Evolutionary conservation across 768 basidiomycete genomes (phyloP).

Genomic region (Grammothele lineata): DNA sequence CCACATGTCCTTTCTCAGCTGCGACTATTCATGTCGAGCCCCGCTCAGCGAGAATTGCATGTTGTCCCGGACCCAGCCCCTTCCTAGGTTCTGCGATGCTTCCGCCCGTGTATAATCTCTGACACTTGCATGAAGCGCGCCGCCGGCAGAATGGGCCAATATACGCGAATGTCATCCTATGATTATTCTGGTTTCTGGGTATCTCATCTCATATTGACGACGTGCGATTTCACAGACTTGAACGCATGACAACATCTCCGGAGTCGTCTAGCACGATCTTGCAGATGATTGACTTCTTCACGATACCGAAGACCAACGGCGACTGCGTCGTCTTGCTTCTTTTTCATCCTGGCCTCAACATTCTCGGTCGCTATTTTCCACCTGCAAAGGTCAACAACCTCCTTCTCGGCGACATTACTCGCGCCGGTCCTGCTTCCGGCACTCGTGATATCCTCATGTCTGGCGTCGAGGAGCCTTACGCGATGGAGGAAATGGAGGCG

Average conservation of each 20-base stretch:
- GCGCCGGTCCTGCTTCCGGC: slow-evolving; percentile 36
- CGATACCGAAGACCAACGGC: slow-evolving; percentile 59
- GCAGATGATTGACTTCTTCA: slow-evolving; percentile 60
- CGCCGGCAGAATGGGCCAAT: too few species aligned
- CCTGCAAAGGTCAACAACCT: slow-evolving; percentile 62
- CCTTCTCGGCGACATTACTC: slow-evolving; percentile 51
- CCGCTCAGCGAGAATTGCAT: not conserved
- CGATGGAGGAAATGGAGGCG: slow-evolving; percentile 50
- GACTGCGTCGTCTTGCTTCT: slow-evolving; percentile 70
- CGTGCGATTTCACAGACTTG: slow-evolving; percentile 35
- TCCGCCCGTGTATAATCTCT: too few species aligned
- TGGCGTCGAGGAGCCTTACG: slow-evolving; percentile 41
- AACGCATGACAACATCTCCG: slow-evolving; percentile 42
- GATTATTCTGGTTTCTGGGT: too few species aligned
- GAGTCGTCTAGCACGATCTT: slow-evolving; percentile 51
- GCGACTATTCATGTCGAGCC: too few species aligned
- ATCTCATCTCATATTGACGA: not conserved
- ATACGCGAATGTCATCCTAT: too few species aligned
- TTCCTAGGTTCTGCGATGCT: too few species aligned
- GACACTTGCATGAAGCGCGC: too few species aligned
- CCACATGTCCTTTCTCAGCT: too few species aligned
- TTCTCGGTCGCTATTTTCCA: slow-evolving; percentile 68
- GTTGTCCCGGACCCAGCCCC: too few species aligned
- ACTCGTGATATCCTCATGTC: slow-evolving; percentile 51
- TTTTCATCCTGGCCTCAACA: slow-evolving; percentile 65